Evolutionary conservation across 495 filamentous ascomycete species (phyloP).

Genomic region (Articulospora tetracladia): DNA sequence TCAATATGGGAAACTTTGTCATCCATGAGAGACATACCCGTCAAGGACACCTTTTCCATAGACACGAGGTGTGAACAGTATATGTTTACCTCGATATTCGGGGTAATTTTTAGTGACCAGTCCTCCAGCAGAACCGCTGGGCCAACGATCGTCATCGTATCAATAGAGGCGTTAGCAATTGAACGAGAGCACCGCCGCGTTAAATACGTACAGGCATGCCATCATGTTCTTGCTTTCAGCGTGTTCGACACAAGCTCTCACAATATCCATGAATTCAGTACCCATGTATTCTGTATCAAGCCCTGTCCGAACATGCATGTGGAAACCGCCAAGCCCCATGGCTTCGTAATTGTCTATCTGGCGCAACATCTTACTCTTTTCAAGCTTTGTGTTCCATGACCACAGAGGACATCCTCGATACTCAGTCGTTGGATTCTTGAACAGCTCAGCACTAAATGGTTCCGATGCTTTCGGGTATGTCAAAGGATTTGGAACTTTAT

Average conservation of each 20-base stretch:
- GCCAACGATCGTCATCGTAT: constrained; percentile 29
- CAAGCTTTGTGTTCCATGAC: constrained; percentile 25
- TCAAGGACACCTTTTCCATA: constrained; percentile 10
- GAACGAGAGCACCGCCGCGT: background rate
- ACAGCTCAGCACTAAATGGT: constrained; percentile 20
- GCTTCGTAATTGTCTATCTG: constrained; percentile 25
- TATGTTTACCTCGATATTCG: constrained; percentile 19
- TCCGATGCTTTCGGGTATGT: constrained; percentile 21
- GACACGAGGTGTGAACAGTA: constrained; percentile 17
- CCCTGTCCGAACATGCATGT: constrained; percentile 22
- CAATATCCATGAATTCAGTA: constrained; percentile 24
- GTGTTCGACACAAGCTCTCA: constrained; percentile 24
- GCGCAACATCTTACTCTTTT: constrained; percentile 17
- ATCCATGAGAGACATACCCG: background rate
- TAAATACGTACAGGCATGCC: constrained; percentile 23
- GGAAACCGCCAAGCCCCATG: constrained; percentile 29
- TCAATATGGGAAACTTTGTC: background rate
- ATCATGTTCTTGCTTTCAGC: constrained; percentile 25
- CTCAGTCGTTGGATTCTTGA: constrained; percentile 23
- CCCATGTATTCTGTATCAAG: constrained; percentile 29
- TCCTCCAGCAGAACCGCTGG: constrained; percentile 23
- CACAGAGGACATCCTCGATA: constrained; percentile 27
- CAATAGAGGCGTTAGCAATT: background rate
- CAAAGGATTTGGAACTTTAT: constrained; percentile 14
- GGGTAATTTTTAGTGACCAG: constrained; percentile 17